Conservation (phyloP, 2,329 filamentous ascomycete species). For the Neofusicoccum sp. region DNA sequence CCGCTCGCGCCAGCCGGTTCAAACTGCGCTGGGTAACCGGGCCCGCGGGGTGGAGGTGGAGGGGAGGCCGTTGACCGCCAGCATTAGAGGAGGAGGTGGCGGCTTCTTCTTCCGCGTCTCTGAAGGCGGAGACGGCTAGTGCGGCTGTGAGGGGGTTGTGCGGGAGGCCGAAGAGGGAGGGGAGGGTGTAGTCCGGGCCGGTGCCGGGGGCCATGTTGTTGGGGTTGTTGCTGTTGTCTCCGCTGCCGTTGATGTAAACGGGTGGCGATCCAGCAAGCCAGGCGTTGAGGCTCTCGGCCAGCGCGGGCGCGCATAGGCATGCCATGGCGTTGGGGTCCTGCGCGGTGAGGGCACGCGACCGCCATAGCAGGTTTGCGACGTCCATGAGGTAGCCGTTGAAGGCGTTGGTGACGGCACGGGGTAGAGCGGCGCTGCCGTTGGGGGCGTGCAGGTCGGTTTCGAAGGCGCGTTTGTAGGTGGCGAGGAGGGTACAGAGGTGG, state of each 20-base stretch:
- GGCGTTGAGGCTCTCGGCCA: constrained; percentile 43
- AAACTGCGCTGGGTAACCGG: constrained; percentile 43
- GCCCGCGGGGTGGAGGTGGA: background rate
- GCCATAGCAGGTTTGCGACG: constrained; percentile 80
- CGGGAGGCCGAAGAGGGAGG: constrained; percentile 47
- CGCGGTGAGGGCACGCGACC: constrained; percentile 66
- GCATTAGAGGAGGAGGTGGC: constrained; percentile 61
- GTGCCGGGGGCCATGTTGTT: constrained; percentile 48
- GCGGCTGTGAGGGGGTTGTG: constrained; percentile 47
- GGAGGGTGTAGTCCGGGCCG: constrained; percentile 37
- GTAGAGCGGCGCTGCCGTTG: background rate
- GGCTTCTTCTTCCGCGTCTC: constrained; percentile 46
- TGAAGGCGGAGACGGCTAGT: constrained; percentile 48
- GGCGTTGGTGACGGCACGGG: constrained; percentile 43
- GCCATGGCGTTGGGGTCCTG: constrained; percentile 61
- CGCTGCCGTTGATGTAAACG: constrained; percentile 37
- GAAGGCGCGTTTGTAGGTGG: constrained; percentile 71
- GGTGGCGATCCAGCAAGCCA: constrained; percentile 41
- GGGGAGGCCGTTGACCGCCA: background rate
- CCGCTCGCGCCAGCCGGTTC: constrained; percentile 51
- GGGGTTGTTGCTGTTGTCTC: constrained; percentile 34
- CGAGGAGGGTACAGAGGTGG: constrained; percentile 67
- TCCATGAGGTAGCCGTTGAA: constrained; percentile 89
- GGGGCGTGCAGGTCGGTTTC: constrained; percentile 48
- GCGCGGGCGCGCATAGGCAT: constrained; percentile 48